Evolutionary conservation across 2,329 filamentous ascomycete genomes (phyloP), one percentile per base, ranked within the genome.

Genomic region (Phyllosticta citrichinensis): DNA sequence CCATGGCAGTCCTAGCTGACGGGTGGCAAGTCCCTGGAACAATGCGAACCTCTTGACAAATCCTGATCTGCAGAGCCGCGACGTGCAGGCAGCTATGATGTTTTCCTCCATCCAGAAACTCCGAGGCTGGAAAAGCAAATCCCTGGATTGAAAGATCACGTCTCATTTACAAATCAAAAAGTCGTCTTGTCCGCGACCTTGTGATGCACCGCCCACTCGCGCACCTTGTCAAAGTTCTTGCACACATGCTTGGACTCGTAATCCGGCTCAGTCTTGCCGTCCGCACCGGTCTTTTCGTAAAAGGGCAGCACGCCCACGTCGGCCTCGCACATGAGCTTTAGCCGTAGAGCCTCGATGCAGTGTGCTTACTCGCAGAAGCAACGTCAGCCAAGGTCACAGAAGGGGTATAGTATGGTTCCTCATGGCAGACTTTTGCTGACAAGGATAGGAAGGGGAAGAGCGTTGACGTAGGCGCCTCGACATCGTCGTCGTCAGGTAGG

Each of bases 341-440:
- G 69, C n/a, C 71, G 66, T 4, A 74, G 65, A 4, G 70, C 69
- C 62, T 74, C 71, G 19, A 74, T 70, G 63, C 71, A 74, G 52
- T 74, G 67, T 52, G 73, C 71, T 60, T 4, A 10, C 27, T 33
- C 25, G 53, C 24, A 27, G 53, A 27, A 47, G 40, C 40, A n/a
- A 47, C 40, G 40, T 47, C 40, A 47, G 40, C 40, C 40, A 47
- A 47, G 17, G 5, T n/a, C 40, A 47, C 40, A 4, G 6, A 47
- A 47, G n/a, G 4, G 12, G 40, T 5, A n/a, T n/a, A n/a, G 17
- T 5, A n/a, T n/a, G 6, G 17, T n/a, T 40, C 12, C 9, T 11
- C 6, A 47, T n/a, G 14, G 40, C 17, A 47, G 14, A 4, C 40
- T 19, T 47, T 17, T 17, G n/a, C 14, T 47, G 40, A 47, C 40